Base-by-base conservation (phyloP, 345 rosid species). In the Aquilaria malaccensis region DNA sequence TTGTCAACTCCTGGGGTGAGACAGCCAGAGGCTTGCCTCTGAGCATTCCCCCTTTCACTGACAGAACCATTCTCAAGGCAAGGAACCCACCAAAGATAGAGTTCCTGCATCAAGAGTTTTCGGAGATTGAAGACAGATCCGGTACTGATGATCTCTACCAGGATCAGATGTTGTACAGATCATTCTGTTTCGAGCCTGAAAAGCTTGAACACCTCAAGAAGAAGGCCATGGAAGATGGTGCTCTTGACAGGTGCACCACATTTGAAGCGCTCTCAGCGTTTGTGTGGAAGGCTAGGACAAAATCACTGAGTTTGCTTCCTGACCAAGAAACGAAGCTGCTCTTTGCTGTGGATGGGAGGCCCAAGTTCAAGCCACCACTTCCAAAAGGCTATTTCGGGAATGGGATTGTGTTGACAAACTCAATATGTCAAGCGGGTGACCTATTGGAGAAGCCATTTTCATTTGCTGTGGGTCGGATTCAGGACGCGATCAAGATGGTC, bases 311-410 rank as follows among this genome's bases (percentile, higher is more conserved):
- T 11, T 70, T 87, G 75, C 66, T 68, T 3, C 76, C 80, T 37
- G 80, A 80, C 37, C 92, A 84, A 67, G 72, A 66, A 55, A 83
- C 91, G 33, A 91, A 87, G 67, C 96, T 91, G 43, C 78, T 87
- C 33, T 81, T 84, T 49, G 93, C 91, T 0, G 97, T 91, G 47
- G 93, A 91, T 60, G 94, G 87, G 1, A 70, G 97, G 74, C 15
- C 83, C 7, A 91, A 83, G 66, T 84, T 85, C 65, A 77, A 71
- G 13, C 94, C 97, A 30, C 72, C 82, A 31, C 43, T 91, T 10
- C 97, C 96, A 13, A 74, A 79, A 72, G 84, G 91, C 11, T 87
- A 84, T 56, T 85, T 81, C 1, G 97, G 97, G 9, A 91, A 91
- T 71, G 96, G 96, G 41, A 81, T 85, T 43, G 87, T 79, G 67